Evolutionary conservation across 352 stramenopile species (phyloP), one percentile per base, ranked within the genome.

Genomic region (Globisporangium iwayamae): DNA sequence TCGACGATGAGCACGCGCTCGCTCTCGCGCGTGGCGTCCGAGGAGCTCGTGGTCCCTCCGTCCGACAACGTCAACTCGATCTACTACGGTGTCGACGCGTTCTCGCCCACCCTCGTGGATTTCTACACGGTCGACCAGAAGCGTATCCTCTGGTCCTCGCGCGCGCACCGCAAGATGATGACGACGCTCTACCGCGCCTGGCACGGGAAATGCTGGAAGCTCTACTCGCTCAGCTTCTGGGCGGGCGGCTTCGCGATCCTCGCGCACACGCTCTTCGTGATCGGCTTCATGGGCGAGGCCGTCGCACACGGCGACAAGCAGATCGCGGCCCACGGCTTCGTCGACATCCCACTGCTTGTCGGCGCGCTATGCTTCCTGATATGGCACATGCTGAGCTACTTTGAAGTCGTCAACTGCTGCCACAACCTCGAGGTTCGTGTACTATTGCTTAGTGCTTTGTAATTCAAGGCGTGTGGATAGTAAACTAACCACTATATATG

Each of bases 331-430:
- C 78, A 85, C 50, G 58, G 63, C 32, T 73, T 79, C 7, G 75
- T 92, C 45, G 85, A 94, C 65, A 28, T 80, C 3, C 83, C 85
- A 36, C 67, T 93, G 62, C 73, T 94, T 8, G 38, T 80, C 13
- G 85, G 77, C 16, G 71, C 83, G 11, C 36, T 78, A 38, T 89
- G 79, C 64, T 85, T 87, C 62, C 68, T 93, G 3, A 54, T 65
- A 7, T 77, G 74, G 41, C 77, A 94, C 66, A 53, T 77, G 14
- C 59, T 92, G 41, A 92, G 76, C 69, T 93, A 93, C 76, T 78
- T 93, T 56, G 85, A 94, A 68, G 85, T 94, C 32, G 91, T 94
- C 72, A 94, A 94, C 70, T 89, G 80, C 69, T 94, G 85, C 74
- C 83, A 94, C 65, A 92, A 94, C 70, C 80, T 94, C 57, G 83